Percentiles rank a stretch among this genome's conserved stretches.
Evolutionary conservation across 2,329 filamentous ascomycete species (phyloP).

Genomic region (Zopfia rhizophila): DNA sequence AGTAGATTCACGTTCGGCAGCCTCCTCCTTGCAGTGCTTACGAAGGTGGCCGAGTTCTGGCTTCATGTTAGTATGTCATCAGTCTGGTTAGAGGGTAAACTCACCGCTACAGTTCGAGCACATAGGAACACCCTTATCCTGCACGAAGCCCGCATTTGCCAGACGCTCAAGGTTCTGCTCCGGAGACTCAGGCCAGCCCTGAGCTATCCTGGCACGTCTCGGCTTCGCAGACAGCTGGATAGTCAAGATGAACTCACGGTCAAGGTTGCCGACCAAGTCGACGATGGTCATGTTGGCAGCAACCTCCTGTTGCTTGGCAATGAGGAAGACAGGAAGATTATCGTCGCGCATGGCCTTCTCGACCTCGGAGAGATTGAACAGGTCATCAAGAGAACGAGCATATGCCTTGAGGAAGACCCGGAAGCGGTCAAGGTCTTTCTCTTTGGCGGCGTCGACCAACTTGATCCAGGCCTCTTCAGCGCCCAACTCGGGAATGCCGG

Average conservation of each 20-base stretch:
- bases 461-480: constrained; percentile 62
- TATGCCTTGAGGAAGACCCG: constrained; percentile 60
- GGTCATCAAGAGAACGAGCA: constrained; percentile 52
- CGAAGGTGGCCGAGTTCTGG: constrained; percentile 68
- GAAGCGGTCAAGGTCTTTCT: constrained; percentile 63
- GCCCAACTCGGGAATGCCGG: constrained; percentile 57
- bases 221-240: constrained; percentile 71
- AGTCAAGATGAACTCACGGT: constrained; percentile 71
- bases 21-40: constrained; percentile 71
- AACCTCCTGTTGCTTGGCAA: constrained; percentile 60
- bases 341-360: constrained; percentile 63
- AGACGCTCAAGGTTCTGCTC: constrained; percentile 73
- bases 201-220: constrained; percentile 61
- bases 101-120: constrained; percentile 69
- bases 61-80: constrained; percentile 2
- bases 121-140: constrained; percentile 67
- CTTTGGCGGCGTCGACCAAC: constrained; percentile 60
- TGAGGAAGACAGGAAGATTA: constrained; percentile 60
- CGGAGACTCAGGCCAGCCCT: constrained; percentile 67
- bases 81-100: background rate
- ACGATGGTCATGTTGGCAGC: constrained; percentile 60
- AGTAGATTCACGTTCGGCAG: constrained; percentile 57
- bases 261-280: constrained; percentile 65
- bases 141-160: constrained; percentile 71
- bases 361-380: constrained; percentile 58